These are phyloP conservation scores for Penstemon barbatus DNA, from an alignment of 257 asterid genomes.

Conservation along the genomic window DNA sequence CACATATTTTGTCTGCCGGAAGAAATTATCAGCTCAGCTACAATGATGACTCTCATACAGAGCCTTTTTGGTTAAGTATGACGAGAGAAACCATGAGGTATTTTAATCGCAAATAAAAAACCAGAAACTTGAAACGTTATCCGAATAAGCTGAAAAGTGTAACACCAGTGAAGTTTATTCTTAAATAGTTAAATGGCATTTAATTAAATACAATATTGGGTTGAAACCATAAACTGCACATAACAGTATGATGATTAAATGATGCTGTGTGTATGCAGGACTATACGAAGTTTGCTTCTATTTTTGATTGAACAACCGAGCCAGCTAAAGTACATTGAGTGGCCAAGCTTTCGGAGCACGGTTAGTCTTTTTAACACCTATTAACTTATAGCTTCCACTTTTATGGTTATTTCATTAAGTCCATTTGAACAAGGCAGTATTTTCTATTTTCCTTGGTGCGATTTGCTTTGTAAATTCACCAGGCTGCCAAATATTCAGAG, in stretches of 20 bases:
- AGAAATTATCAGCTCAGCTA: slow-evolving; percentile 48
- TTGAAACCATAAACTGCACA: slow-evolving; percentile 15
- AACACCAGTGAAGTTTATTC: slow-evolving; percentile 5
- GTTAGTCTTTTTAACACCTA: slow-evolving; percentile 36
- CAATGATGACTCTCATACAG: slow-evolving; percentile 39
- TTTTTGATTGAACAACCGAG: slow-evolving; percentile 55
- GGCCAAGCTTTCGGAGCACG: slow-evolving; percentile 64
- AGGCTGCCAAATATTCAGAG: background rate
- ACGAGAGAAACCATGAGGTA: slow-evolving; percentile 55
- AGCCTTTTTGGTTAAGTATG: slow-evolving; percentile 53
- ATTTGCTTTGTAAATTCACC: slow-evolving; percentile 10
- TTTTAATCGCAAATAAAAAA: slow-evolving; percentile 1
- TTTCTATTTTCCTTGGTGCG: slow-evolving; percentile 3
- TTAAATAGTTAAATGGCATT: slow-evolving; percentile 4
- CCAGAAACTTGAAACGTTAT: background rate
- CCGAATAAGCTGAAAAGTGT: background rate
- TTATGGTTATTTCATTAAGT: background rate
- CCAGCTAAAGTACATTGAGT: slow-evolving; percentile 58
- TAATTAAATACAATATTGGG: background rate
- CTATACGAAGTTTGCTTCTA: slow-evolving; percentile 41
- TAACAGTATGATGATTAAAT: slow-evolving; percentile 27
- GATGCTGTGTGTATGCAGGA: slow-evolving; percentile 42
- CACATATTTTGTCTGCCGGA: slow-evolving; percentile 41
- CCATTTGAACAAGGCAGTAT: background rate
- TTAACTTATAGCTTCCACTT: slow-evolving; percentile 9